Percentiles rank a stretch among this genome's conserved stretches.
Evolutionary conservation across 306 rosid species (phyloP).

Genomic region (Trifolium subterraneum): DNA sequence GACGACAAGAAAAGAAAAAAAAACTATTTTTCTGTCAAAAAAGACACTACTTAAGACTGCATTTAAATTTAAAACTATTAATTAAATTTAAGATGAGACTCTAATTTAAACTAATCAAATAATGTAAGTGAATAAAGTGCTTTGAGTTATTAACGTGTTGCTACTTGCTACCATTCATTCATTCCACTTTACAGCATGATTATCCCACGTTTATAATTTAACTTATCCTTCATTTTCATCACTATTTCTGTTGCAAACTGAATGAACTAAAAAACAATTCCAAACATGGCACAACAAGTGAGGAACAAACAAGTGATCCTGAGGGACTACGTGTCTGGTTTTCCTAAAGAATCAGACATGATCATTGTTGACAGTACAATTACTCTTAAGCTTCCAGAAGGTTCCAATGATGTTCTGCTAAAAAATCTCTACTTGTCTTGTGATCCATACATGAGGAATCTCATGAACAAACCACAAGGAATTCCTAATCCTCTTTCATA

Average conservation of each 20-base stretch:
- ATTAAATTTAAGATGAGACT: not conserved
- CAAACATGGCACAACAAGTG: conserved; percentile 32
- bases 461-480: conserved; percentile 35
- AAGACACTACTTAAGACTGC: too few relatives aligned
- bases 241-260: not conserved
- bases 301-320: conserved; percentile 43
- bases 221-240: not conserved
- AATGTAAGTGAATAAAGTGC: not conserved
- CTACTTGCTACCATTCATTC: conserved; percentile 1
- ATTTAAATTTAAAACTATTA: too few relatives aligned
- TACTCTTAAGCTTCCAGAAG: conserved; percentile 36
- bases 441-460: conserved; percentile 44
- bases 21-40: too few relatives aligned
- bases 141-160: not conserved
- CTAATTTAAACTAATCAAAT: not conserved
- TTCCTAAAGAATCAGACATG: conserved; percentile 47
- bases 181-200: not conserved
- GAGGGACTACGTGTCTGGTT: conserved; percentile 33
- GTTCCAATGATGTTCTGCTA: conserved; percentile 35
- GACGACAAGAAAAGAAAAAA: too few relatives aligned
- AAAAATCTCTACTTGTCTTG: conserved; percentile 45
- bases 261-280: not conserved
- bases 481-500: conserved; percentile 12
- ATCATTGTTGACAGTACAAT: conserved; percentile 35
- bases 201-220: not conserved